Evolutionary conservation across 148 eudicot species (phyloP).

Genomic region (Nyssa sinensis): DNA sequence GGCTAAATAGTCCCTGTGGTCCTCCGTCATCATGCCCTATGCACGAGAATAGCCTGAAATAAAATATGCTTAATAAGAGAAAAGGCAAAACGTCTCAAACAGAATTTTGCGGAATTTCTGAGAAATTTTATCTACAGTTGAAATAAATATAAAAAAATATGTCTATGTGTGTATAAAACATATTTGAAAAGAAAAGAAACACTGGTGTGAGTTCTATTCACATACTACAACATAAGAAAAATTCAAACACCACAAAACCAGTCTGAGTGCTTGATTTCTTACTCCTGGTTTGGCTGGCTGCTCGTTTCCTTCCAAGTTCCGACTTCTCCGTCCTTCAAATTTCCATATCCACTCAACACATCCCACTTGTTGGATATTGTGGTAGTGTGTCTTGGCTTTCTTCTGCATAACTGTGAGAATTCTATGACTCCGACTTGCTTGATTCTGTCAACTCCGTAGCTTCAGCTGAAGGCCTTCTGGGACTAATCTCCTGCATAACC

Average conservation of each 20-base stretch:
- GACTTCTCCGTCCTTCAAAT: too few relatives aligned
- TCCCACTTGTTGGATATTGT: neutral
- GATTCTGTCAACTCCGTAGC: neutral
- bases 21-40: conserved; percentile 8
- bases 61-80: neutral
- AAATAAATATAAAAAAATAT: too few relatives aligned
- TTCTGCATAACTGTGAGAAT: too few relatives aligned
- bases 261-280: neutral
- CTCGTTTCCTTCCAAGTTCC: neutral
- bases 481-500: neutral
- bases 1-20: neutral
- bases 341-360: neutral
- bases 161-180: too few relatives aligned
- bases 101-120: neutral
- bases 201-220: neutral
- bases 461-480: neutral
- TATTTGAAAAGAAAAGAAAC: neutral
- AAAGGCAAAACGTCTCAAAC: neutral
- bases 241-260: neutral
- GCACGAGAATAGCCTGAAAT: neutral
- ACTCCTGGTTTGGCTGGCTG: neutral
- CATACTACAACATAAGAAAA: neutral
- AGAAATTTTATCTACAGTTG: neutral
- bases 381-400: neutral
- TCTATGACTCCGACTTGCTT: neutral